Base-by-base conservation (phyloP, 768 basidiomycete species). In the Hericium rajendrae region DNA sequence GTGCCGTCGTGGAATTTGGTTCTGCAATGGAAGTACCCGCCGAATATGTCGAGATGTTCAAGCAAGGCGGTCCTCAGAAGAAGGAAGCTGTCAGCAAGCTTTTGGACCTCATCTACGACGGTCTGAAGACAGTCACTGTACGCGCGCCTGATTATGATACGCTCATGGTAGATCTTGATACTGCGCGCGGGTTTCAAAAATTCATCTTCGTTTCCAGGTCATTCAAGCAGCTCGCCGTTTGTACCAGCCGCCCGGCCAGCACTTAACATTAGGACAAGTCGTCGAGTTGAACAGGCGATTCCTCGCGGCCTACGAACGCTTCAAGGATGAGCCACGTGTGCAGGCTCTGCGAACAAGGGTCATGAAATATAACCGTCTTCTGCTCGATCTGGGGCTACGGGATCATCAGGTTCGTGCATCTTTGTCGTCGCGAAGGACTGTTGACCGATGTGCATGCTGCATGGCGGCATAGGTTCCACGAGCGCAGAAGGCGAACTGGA, bases 81-180 rank as follows among this genome's bases (percentile, higher is more conserved):
- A 76, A 93, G 58, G 89, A 94, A 65, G 95, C 97, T 0, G 92
- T 94, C 50, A 78, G 84, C n/a, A 88, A 88, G 66, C 83, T 98
- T 62, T 75, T 99, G 60, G 87, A 98, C 63, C 73, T 97, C 55
- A 86, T 97, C 53, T 95, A 95, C 65, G 90, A 97, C 65, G 88
- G 82, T 22, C 74, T 99, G 63, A 94, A 97, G 74, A 94, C 94
- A 0, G 97, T 99, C 43, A 99, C 97, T 0, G 81, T 98, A 55
- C 78, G 94, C 57, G 92, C 94, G n/a, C 94, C 95, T 2, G 97
- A 99, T 69, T 98, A 91, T 69, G 97, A 99, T 62, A 98, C 95
- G 2, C 78, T 99, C 53, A 97, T 98, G 93, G 95, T 91, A 62
- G 57, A 81, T 68, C n/a, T 6, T 24, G 8, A 10, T 18, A 50